Evolutionary conservation across 2,329 filamentous ascomycete species (phyloP), one percentile per base, ranked within the genome.

Genomic region (Cucurbitaria berberidis): DNA sequence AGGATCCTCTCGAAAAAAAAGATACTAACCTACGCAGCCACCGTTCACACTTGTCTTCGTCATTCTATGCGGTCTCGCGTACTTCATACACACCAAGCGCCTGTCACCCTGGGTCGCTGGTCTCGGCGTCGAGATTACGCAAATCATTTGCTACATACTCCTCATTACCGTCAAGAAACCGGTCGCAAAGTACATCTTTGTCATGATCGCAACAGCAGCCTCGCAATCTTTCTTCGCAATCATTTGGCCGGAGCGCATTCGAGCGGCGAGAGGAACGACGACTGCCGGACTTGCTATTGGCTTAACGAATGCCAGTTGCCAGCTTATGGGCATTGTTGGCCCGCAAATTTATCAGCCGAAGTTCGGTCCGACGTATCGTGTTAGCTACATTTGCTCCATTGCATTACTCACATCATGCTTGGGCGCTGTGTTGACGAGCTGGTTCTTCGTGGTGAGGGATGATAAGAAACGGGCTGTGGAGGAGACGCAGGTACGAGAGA

Each of bases 171-270:
- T 77, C 34, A 65, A 70, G 22, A 63, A 72, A 13, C 62, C 53
- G 34, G 30, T 74, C 1, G 76, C 69, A 0, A 77, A 75, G 44
- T 76, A 78, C 51, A 59, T 77, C 11, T 73, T 78, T 40, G 69
- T 77, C n/a, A 76, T 72, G 51, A 63, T 77, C 21, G 76, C 76
- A 3, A 75, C 74, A 2, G 72, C 75, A 0, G 75, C 72, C 5
- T 74, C 73, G 0, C 71, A 74, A 24, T 73, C 70, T 7, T 76
- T 78, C 50, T 75, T 74, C 49, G 70, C 76, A 1, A 73, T 77
- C 39, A 63, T 78, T 7, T 78, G 74, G 75, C 76, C 75, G 7
- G 76, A 78, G 45, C 66, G 75, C 5, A 77, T 78, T 30, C 66
- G 75, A 21, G 74, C 73, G 3, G 73, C 74, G 4, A 68, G 69